Evolutionary conservation across 2,329 filamentous ascomycete genomes (phyloP).

Genomic region (Cadophora sp.): DNA sequence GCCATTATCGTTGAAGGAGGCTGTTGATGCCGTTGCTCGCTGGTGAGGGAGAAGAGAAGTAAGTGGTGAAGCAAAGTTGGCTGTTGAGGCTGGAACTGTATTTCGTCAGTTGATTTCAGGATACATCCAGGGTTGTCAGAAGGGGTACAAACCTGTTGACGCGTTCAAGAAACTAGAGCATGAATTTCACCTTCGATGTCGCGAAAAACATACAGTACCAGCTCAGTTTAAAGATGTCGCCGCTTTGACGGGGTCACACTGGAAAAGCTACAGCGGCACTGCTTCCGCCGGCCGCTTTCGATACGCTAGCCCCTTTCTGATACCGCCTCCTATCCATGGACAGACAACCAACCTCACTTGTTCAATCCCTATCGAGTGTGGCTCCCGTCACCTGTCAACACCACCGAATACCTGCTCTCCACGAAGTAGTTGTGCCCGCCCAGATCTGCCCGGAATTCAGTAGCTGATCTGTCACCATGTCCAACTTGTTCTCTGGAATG

Average conservation of each 20-base stretch:
- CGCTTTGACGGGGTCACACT: neutral
- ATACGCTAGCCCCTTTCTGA: neutral
- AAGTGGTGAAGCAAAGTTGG: neutral
- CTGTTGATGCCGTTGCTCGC: neutral
- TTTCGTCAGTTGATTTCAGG: neutral
- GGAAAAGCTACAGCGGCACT: too few species aligned
- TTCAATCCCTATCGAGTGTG: neutral
- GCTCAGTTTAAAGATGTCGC: too few species aligned
- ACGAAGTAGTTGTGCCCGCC: neutral
- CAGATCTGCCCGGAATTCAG: constrained; percentile 6
- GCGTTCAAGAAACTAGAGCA: neutral
- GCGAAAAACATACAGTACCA: neutral
- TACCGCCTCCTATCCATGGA: neutral
- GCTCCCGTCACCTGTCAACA: constrained; percentile 8
- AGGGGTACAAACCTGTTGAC: neutral
- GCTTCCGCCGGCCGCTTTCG: neutral
- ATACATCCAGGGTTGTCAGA: neutral
- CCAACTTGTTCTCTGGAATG: constrained; percentile 47
- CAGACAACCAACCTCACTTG: constrained; percentile 12
- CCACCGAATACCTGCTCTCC: neutral
- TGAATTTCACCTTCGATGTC: neutral
- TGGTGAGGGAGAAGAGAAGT: neutral
- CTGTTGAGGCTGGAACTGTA: neutral
- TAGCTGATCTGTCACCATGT: constrained; percentile 36
- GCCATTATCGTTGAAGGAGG: constrained; percentile 27